These are phyloP conservation scores for Cudoniella acicularis DNA, from an alignment of 495 filamentous ascomycete genomes.

Conservation along the genomic window DNA sequence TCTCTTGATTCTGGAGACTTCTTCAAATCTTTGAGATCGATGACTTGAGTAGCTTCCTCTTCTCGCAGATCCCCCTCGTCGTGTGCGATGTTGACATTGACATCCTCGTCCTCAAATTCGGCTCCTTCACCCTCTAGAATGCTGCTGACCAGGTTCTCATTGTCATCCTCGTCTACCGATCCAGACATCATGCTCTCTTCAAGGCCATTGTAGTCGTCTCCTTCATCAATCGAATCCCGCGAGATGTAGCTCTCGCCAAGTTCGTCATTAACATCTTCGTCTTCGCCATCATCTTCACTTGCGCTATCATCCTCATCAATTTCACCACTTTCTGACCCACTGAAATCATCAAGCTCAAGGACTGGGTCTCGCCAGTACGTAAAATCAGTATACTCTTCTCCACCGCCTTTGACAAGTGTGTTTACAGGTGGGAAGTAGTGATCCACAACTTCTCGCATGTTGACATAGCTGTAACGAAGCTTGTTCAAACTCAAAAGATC, in stretches of 20 bases:
- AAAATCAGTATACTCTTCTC: slow-evolving; percentile 86
- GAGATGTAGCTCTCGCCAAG: slow-evolving; percentile 60
- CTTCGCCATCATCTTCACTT: slow-evolving; percentile 39
- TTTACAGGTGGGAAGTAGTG: slow-evolving; percentile 91
- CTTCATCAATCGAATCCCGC: slow-evolving; percentile 41
- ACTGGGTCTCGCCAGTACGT: slow-evolving; percentile 80
- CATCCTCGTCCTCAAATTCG: slow-evolving; percentile 33
- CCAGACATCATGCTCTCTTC: slow-evolving; percentile 33
- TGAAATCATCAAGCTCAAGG: slow-evolving; percentile 73
- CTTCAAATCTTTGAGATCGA: slow-evolving; percentile 1
- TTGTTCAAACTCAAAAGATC: slow-evolving; percentile 89
- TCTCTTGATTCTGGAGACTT: neutral
- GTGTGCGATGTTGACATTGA: slow-evolving; percentile 16
- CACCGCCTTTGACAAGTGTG: slow-evolving; percentile 69
- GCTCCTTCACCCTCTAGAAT: slow-evolving; percentile 36
- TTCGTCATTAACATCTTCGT: slow-evolving; percentile 43
- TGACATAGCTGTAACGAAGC: slow-evolving; percentile 94
- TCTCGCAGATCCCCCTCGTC: slow-evolving; percentile 21
- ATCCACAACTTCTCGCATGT: slow-evolving; percentile 92
- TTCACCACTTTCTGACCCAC: slow-evolving; percentile 66
- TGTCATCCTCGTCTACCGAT: slow-evolving; percentile 34
- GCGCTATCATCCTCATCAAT: slow-evolving; percentile 42
- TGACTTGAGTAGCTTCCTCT: slow-evolving; percentile 20
- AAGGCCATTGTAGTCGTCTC: slow-evolving; percentile 29
- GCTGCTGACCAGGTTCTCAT: slow-evolving; percentile 20